Evolutionary conservation across 164 flowering plant genomes (phyloP), one percentile per base, ranked within the genome.

Genomic region (Litsea cubeba): DNA sequence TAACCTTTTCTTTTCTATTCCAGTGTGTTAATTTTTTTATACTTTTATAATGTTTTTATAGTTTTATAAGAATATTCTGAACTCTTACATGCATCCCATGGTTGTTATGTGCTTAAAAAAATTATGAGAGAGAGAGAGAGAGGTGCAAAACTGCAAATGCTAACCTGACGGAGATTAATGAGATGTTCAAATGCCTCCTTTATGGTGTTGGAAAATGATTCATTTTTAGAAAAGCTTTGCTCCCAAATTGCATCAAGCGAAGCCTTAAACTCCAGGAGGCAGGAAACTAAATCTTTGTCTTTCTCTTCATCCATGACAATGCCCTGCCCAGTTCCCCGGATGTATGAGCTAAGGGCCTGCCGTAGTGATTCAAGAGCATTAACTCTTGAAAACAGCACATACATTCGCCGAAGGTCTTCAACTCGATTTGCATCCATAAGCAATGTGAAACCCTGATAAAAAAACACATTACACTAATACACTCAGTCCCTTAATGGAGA

Each of bases 141-240:
- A 5, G 17, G 60, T 3, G 11, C 49, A 30, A 30, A 30, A 30
- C 5, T 30, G 35, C 35, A 10, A 50, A 54, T 24, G 65, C 78
- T 26, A 35, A 95, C 99, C 97, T 96, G 98, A 69, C 98, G 95
- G 57, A 92, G 86, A 86, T 96, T 96, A 73, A 94, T 92, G 70
- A 96, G 95, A 88, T 94, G 88, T 84, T 94, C 99, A 87, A 96
- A 96, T 70, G 98, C 83, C 74, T 94, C 99, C 76, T 92, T 96
- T 64, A 94, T 87, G 72, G 95, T 92, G 81, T 90, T 96, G 77
- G 89, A 83, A 79, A 94, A 96, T 57, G 83, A 79, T 79, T 96
- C 99, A 81, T 92, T 94, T 84, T 82, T 90, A 15, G 79, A 84
- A 82, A 91, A 92, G 80, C 98, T 91, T 82, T 89, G 92, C 83